Base-by-base conservation (phyloP, 176 grass and related monocot species). In the Luzula sylvatica region DNA sequence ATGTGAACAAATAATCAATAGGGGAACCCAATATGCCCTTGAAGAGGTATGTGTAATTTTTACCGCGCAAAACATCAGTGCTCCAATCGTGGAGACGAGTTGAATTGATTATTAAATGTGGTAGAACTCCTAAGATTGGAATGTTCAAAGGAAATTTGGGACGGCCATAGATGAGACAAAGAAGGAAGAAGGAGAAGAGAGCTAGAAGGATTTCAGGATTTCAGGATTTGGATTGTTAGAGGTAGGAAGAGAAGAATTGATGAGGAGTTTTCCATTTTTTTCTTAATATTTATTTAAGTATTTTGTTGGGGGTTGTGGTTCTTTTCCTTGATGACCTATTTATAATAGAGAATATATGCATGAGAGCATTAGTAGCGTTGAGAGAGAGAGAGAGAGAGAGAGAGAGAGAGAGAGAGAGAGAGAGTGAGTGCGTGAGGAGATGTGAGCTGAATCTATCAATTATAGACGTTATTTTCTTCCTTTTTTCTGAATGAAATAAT, bases 161-260 rank as follows among this genome's bases (percentile, higher is more conserved):
- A 3, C 64, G 25, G 12, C 65, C 59, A 0, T 48, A 71, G 49
- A 83, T 55, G 52, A 69, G 27, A 29, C 26, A 53, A 19, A 94
- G 24, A 15, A 64, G 53, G 15, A 81, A 19, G 73, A 78, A 95
- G 76, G 58, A 84, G 32, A 68, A 32, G 2, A 68, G 14, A 26
- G 83, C 53, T 39, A 95, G 11, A 47, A 81, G 68, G 13, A 76
- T 15, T 14, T 95, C 83, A 9, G 79, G 79, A 45, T 83, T 83
- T 46, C 46, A n/a, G 58, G 1, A 18, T 27, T 19, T 63, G 58
- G 11, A 63, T 46, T n/a, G n/a, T n/a, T 15, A 63, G 58, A 14
- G 1, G 40, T 13, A 60, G 7, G 24, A 47, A 12, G 24, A 63
- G 42, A 40, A 18, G 28, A 29, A 63, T 8, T 26, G 38, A 47